Conservation (phyloP, 352 stramenopile genomes). For the Phytopythium litorale region DNA sequence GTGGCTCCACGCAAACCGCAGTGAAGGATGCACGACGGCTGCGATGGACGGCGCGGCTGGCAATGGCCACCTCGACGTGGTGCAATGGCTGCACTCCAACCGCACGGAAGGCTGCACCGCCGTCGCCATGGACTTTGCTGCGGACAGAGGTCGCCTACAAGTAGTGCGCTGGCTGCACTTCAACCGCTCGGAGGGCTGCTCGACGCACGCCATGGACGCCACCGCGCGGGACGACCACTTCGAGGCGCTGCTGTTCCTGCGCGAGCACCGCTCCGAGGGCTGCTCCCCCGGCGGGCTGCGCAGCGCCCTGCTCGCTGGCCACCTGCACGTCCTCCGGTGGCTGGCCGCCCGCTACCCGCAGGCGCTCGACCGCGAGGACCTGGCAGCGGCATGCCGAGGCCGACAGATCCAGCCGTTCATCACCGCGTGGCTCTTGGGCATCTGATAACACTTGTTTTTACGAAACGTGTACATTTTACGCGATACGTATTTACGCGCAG, state of each 20-base stretch:
- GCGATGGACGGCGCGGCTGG: conserved; percentile 25
- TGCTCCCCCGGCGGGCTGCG: background rate
- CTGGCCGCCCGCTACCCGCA: background rate
- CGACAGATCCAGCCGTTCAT: no score
- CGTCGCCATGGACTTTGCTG: conserved; percentile 14
- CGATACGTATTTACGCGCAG: no score
- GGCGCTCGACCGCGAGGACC: background rate
- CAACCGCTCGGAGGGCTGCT: background rate
- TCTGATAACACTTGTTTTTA: no score
- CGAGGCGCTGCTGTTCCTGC: background rate
- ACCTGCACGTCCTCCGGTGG: background rate
- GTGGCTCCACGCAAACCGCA: conserved; percentile 23
- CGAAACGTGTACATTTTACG: no score
- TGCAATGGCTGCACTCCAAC: conserved; percentile 10
- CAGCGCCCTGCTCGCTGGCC: background rate
- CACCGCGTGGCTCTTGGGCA: no score
- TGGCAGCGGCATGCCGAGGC: background rate
- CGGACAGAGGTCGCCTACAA: conserved; percentile 10
- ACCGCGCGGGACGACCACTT: background rate
- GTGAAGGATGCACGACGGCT: conserved; percentile 23
- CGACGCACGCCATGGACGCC: background rate
- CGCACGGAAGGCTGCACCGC: conserved; percentile 15
- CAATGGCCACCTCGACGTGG: conserved; percentile 20
- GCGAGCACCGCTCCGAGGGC: background rate
- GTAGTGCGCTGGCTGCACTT: conserved; percentile 20